Evolutionary conservation across 2,329 filamentous ascomycete species (phyloP).

Genomic region (Tolypocladium nubicola): DNA sequence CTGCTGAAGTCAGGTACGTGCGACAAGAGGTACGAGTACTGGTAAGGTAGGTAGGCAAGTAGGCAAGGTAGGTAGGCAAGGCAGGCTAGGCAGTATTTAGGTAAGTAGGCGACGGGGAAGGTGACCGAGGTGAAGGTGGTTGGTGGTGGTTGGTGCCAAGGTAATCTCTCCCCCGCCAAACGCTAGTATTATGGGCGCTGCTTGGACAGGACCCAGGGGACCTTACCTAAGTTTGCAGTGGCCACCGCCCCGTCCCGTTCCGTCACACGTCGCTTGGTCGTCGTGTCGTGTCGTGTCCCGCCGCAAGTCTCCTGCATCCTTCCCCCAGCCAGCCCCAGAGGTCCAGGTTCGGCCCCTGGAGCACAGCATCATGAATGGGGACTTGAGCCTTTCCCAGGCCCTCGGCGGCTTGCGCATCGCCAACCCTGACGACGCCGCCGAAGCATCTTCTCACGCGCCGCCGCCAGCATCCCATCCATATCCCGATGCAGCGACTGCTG

Average conservation of each 20-base stretch:
- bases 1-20: too few relatives aligned
- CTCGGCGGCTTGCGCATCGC: constrained; percentile 92
- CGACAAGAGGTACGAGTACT: too few relatives aligned
- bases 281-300: not conserved
- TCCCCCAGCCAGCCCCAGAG: constrained; percentile 10
- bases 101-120: not conserved
- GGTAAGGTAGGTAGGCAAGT: too few relatives aligned
- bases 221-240: not conserved
- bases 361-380: constrained; percentile 65
- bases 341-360: constrained; percentile 12
- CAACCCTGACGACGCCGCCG: constrained; percentile 71
- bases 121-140: not conserved
- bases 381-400: constrained; percentile 84
- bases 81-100: too few relatives aligned
- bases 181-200: not conserved
- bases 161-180: not conserved
- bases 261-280: not conserved
- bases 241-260: not conserved
- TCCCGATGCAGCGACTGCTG: constrained; percentile 5
- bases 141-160: not conserved
- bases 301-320: not conserved
- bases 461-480: constrained; percentile 1
- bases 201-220: not conserved
- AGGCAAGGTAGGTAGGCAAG: too few relatives aligned
- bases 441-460: constrained; percentile 5